Conservation (phyloP, 2,329 filamentous ascomycete species). For the Penicillium sp. region DNA sequence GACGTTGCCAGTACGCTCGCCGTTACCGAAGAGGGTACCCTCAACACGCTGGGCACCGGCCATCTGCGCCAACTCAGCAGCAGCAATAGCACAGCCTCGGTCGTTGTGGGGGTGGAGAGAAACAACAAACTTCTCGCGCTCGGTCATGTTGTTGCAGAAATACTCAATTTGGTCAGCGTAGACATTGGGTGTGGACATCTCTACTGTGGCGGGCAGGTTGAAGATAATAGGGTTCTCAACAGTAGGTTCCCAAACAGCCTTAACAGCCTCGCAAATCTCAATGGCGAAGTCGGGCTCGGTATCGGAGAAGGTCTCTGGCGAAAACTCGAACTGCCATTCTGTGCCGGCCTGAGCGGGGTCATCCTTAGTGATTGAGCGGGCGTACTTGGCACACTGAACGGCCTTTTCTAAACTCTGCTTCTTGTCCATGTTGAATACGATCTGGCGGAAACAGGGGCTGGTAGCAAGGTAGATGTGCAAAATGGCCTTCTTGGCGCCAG, state of each 20-base stretch:
- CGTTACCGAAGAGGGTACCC: slow-evolving; percentile 91
- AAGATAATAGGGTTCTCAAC: slow-evolving; percentile 85
- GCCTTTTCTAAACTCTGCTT: slow-evolving; percentile 80
- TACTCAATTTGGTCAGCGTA: slow-evolving; percentile 97
- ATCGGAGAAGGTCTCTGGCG: slow-evolving; percentile 75
- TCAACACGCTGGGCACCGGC: slow-evolving; percentile 93
- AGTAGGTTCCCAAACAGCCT: slow-evolving; percentile 85
- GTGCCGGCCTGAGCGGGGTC: slow-evolving; percentile 58
- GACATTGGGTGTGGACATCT: slow-evolving; percentile 91
- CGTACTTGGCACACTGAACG: slow-evolving; percentile 80
- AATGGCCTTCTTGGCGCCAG: slow-evolving; percentile 88
- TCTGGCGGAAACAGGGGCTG: slow-evolving; percentile 88
- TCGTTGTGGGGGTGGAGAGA: slow-evolving; percentile 96
- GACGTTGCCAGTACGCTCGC: slow-evolving; percentile 93
- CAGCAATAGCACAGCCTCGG: slow-evolving; percentile 83
- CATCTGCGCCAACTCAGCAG: slow-evolving; percentile 92
- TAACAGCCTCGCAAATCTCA: slow-evolving; percentile 86
- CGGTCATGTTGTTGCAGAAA: slow-evolving; percentile 82
- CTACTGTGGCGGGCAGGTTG: slow-evolving; percentile 94
- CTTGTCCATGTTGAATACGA: slow-evolving; percentile 86
- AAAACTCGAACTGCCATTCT: slow-evolving; percentile 55
- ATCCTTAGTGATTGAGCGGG: slow-evolving; percentile 85
- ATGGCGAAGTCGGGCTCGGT: slow-evolving; percentile 80
- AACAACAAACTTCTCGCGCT: slow-evolving; percentile 83
- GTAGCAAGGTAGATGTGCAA: slow-evolving; percentile 96